These are phyloP conservation scores for Casuarina glauca DNA, from an alignment of 306 rosid species.

Conservation along the genomic window DNA sequence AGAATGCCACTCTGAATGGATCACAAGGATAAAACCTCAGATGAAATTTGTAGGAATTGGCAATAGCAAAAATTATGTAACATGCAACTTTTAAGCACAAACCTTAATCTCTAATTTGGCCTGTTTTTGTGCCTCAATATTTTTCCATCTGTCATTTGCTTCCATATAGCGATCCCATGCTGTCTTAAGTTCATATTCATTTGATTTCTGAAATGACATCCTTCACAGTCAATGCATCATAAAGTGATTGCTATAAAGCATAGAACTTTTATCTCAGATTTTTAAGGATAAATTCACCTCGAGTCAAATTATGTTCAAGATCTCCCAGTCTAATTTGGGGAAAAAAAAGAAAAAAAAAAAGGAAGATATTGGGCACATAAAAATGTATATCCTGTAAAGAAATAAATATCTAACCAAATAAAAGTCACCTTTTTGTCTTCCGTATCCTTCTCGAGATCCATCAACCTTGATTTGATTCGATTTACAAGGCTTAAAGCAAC, in stretches of 20 bases:
- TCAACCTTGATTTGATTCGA: constrained; percentile 65
- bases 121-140: constrained; percentile 56
- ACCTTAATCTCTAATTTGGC: constrained; percentile 71
- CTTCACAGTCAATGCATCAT: constrained; percentile 10
- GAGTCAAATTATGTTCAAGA: not conserved
- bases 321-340: constrained; percentile 9
- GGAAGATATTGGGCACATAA: not conserved
- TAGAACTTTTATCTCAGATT: not conserved
- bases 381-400: not conserved
- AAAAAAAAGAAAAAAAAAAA: not conserved
- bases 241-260: not conserved
- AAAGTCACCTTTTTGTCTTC: constrained; percentile 69
- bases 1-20: constrained; percentile 56
- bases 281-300: not conserved
- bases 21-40: constrained; percentile 29
- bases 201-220: constrained; percentile 52
- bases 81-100: constrained; percentile 25
- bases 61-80: constrained; percentile 16
- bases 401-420: not conserved
- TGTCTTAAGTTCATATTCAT: constrained; percentile 58
- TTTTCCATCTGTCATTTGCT: constrained; percentile 68
- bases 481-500: constrained; percentile 62
- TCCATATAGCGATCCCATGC: constrained; percentile 67
- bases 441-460: constrained; percentile 73
- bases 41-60: constrained; percentile 17